Percentiles rank a stretch among this genome's conserved stretches.
Evolutionary conservation across 441 rosid species (phyloP).

Genomic region (Populus hybrid): DNA sequence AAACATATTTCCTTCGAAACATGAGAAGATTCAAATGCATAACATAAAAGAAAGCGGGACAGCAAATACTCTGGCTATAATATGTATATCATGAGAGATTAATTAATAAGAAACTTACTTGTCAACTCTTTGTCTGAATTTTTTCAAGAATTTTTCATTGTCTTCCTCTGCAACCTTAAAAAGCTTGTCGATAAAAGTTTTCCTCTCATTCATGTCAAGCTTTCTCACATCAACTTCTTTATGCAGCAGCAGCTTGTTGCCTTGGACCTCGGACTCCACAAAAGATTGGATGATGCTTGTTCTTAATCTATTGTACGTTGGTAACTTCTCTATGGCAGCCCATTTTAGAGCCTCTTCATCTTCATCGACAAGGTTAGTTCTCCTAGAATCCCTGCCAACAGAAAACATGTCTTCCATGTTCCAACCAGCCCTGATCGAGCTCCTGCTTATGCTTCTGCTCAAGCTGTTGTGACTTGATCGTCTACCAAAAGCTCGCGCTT

Average conservation of each 20-base stretch:
- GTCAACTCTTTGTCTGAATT: conserved; percentile 59
- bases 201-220: conserved; percentile 55
- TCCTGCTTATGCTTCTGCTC: conserved; percentile 47
- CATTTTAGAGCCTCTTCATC: conserved; percentile 93
- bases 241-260: conserved; percentile 22
- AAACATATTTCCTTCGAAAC: no score
- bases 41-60: no score
- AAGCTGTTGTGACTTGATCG: conserved; percentile 13
- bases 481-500: conserved; percentile 21
- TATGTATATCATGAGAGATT: no score
- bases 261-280: conserved; percentile 35
- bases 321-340: conserved; percentile 87
- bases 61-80: no score
- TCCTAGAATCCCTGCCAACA: conserved; percentile 40
- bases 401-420: conserved; percentile 54
- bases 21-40: no score
- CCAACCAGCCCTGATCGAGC: conserved; percentile 56
- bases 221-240: conserved; percentile 63
- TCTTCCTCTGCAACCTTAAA: conserved; percentile 75
- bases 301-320: conserved; percentile 65
- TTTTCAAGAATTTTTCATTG: conserved; percentile 54
- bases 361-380: conserved; percentile 34
- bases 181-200: conserved; percentile 51
- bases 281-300: conserved; percentile 56
- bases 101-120: conserved; percentile 34